Evolutionary conservation across 2,329 filamentous ascomycete genomes (phyloP), one percentile per base, ranked within the genome.

Genomic region (Hypoxylon rubiginosum): DNA sequence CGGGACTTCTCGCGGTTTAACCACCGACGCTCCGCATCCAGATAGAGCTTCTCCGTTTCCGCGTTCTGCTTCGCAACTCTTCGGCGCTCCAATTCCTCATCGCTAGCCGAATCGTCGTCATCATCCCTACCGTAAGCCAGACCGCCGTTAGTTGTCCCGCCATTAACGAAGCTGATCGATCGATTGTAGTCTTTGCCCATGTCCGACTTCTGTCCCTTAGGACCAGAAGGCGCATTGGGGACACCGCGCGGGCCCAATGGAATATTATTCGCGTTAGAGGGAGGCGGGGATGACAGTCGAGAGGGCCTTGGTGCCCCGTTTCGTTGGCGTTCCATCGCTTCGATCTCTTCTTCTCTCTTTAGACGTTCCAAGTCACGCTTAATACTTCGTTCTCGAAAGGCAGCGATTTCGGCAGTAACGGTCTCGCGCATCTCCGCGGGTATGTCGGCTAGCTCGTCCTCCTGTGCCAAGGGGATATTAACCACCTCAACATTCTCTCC

Each of bases 381-480:
- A 64, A 90, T 97, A 72, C 95, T 97, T 19, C 95, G 88, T 71
- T 99, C 96, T 70, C 96, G 88, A 83, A 99, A 99, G 0, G 94
- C 92, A 0, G 93, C 90, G 74, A 99, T 99, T 78, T 99, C 97
- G 62, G 91, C 91, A 0, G 96, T 93, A 15, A 99, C 96, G 0
- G 93, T 94, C 77, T 97, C 96, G 24, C 96, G 90, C 93, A 97
- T 97, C 77, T 98, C 96, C 0, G 93, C 91, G 0, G 96, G 96
- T 51, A 99, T 97, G 74, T 99, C 96, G 19, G 94, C 91, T 30
- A 99, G 84, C 75, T 99, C 96, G 75, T 99, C 97, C 68, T 99
- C 96, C 56, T 92, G 88, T 0, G 91, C 90, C 32, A 97, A 85
- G 3, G 94, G 91, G 64, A 98, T 97, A 62, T 94, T 97, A 69